Percentiles rank a stretch among this genome's conserved stretches.
These are phyloP conservation scores for Mrakia blollopis DNA, from an alignment of 768 basidiomycete genomes.

Conservation along the genomic window DNA sequence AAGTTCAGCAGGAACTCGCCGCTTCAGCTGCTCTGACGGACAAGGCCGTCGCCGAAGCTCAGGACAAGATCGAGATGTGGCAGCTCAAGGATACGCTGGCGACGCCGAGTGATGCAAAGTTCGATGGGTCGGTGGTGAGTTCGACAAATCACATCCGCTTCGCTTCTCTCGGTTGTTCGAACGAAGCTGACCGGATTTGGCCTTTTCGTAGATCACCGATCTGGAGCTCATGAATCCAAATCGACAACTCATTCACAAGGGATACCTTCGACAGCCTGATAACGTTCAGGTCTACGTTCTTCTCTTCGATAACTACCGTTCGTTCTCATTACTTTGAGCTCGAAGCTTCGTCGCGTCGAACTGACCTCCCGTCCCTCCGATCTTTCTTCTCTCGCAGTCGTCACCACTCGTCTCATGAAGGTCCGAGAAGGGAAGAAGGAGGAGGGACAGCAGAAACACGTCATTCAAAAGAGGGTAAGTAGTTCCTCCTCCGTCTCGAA, in stretches of 20 bases:
- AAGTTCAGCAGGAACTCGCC: conserved; percentile 75
- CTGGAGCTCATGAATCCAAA: conserved; percentile 83
- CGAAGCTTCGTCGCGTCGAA: too few species aligned
- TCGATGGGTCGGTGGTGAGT: conserved; percentile 15
- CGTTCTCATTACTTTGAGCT: conserved; percentile 43
- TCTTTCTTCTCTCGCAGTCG: conserved; percentile 1
- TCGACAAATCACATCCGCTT: too few species aligned
- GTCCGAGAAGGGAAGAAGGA: conserved; percentile 63
- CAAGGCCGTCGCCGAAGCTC: conserved; percentile 75
- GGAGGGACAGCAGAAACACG: conserved; percentile 68
- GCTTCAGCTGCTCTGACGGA: conserved; percentile 57
- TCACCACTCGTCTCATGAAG: conserved; percentile 27
- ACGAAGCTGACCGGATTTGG: background rate
- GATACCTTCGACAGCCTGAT: conserved; percentile 69
- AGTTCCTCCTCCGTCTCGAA: background rate
- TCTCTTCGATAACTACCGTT: conserved; percentile 91
- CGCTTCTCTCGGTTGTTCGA: background rate
- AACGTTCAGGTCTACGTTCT: conserved; percentile 88
- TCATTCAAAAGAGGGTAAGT: conserved; percentile 71
- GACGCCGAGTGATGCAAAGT: conserved; percentile 15
- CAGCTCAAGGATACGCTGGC: conserved; percentile 26
- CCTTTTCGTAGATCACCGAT: conserved; percentile 50
- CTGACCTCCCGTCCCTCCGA: background rate
- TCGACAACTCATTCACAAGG: conserved; percentile 74
- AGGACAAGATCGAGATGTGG: conserved; percentile 87